phyloP scores from a whole-genome alignment of 1,284 basidiomycete genomes.

The Anthracocystis panici-leucophaei region DNA sequence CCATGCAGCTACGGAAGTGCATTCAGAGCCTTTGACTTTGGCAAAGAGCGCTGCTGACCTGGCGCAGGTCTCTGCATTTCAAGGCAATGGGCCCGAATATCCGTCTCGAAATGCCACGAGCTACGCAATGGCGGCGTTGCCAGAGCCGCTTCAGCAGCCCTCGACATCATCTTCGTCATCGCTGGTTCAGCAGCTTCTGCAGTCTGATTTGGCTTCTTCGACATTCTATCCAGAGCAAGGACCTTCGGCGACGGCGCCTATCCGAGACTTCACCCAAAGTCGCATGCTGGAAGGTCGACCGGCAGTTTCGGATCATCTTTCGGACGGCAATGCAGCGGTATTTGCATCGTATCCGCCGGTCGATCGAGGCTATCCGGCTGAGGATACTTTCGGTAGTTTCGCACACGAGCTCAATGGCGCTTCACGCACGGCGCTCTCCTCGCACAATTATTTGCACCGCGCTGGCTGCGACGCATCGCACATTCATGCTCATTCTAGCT shows the following conservation, averaged over 20 bases:
- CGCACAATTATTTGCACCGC: slow-evolving; percentile 1
- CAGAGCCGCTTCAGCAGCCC: slow-evolving; percentile 1
- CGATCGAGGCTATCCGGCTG: background rate
- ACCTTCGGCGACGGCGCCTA: background rate
- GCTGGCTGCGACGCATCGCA: slow-evolving; percentile 7
- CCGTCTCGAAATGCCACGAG: background rate
- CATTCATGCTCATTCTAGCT: background rate
- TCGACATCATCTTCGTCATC: background rate
- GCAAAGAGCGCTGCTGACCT: background rate
- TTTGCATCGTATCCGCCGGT: slow-evolving; percentile 3
- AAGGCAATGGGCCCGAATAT: background rate
- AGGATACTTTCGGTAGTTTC: background rate
- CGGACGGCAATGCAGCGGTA: background rate
- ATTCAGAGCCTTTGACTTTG: background rate
- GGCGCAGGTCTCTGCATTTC: background rate
- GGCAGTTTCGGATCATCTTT: background rate
- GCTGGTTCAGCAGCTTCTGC: slow-evolving; percentile 5
- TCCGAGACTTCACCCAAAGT: background rate
- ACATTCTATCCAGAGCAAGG: slow-evolving; percentile 7
- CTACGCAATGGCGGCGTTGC: background rate
- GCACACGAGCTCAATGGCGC: background rate
- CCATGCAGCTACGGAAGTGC: slow-evolving; percentile 6
- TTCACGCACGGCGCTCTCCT: background rate
- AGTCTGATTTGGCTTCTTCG: slow-evolving; percentile 1
- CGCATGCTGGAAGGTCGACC: background rate